Evolutionary conservation across 306 rosid species (phyloP), one percentile per base, ranked within the genome.

Genomic region (Carpinus viminea): DNA sequence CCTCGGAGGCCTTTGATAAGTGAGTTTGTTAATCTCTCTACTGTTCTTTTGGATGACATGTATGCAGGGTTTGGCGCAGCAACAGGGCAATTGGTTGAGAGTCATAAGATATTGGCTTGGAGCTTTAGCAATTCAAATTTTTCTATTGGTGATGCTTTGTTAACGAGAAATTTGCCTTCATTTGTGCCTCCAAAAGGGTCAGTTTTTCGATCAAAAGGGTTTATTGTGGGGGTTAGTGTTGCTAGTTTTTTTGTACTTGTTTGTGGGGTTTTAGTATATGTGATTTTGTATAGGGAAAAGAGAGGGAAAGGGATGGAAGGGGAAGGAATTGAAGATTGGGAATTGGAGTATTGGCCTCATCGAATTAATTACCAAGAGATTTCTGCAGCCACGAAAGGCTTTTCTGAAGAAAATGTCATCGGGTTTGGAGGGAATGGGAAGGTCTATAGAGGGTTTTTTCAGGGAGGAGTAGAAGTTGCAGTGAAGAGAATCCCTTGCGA

Each of bases 301-400:
- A 78, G 71, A 47, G 52, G 45, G 28, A 74, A 84, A 84, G 74
- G 61, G 45, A 76, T 52, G 56, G 84, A 83, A 65, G 57, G 18
- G 18, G 88, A 78, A 78, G 87, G 76, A 12, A 43, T 81, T 68
- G 93, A 87, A 83, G 93, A 89, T 0, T 89, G 92, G 95, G 95
- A 92, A 75, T 50, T 73, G 70, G 88, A 89, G 71, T 90, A 86
- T 18, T 90, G 92, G 96, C 97, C 97, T 0, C 90, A 92, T 68
- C 78, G 89, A 76, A 83, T 92, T 75, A 20, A 75, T 81, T 89
- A 86, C 70, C 55, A 75, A 60, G 93, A 87, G 80, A 88, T 89
- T 69, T 52, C 48, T 38, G 79, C 78, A 3, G 93, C 92, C 50
- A 92, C 91, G 3, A 52, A 83, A 17, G 87, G 91, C 1, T 90